A percentile compares a stretch with the other conserved stretches of the same genome.
Conservation (phyloP, 495 filamentous ascomycete genomes). For the Aspergillus haitiensis region DNA sequence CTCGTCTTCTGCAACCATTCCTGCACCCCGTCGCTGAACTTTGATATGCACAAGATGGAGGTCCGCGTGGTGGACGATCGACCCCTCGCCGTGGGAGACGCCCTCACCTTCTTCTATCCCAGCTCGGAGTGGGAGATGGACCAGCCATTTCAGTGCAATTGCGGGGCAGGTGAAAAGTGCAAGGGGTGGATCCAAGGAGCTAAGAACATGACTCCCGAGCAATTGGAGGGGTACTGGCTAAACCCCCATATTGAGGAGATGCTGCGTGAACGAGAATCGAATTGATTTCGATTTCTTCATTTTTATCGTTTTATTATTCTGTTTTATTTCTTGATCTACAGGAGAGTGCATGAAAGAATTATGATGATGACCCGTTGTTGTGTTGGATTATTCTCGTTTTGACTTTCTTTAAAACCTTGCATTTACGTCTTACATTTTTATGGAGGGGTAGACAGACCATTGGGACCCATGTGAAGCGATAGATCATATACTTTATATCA, state of each 20-base stretch:
- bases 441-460: no score
- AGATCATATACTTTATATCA: no score
- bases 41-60: conserved; percentile 65
- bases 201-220: not conserved
- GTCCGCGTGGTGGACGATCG: conserved; percentile 50
- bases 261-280: not conserved
- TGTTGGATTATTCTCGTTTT: no score
- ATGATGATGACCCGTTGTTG: no score
- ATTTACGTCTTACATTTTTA: no score
- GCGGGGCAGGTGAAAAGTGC: conserved; percentile 5
- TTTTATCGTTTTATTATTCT: no score
- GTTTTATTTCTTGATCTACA: no score
- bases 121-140: conserved; percentile 18
- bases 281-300: no score
- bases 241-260: conserved; percentile 14
- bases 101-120: conserved; percentile 15
- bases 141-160: conserved; percentile 12
- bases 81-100: conserved; percentile 9
- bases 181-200: conserved; percentile 6
- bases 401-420: no score
- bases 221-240: conserved; percentile 10
- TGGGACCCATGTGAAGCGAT: no score
- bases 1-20: conserved; percentile 75
- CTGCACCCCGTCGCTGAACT: conserved; percentile 66
- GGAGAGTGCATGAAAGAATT: no score